Percentiles rank a stretch among this genome's conserved stretches.
Evolutionary conservation across 2,329 filamentous ascomycete species (phyloP).

Genomic region (Arthrobotrys entomopaga): DNA sequence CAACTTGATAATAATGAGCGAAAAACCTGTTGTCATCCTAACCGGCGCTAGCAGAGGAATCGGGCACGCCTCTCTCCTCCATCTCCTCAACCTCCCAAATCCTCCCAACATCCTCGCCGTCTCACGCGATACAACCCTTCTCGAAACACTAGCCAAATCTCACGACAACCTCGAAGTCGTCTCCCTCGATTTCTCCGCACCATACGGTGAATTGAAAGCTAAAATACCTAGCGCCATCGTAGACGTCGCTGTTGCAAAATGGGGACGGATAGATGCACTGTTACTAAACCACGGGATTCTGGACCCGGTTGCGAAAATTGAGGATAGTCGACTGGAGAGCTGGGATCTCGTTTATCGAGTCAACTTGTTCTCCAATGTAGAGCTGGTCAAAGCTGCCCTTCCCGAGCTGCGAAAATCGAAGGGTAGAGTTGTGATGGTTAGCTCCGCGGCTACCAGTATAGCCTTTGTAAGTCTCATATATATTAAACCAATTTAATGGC

Average conservation of each 20-base stretch:
- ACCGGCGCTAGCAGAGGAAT: slow-evolving; percentile 75
- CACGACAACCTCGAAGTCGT: slow-evolving; percentile 68
- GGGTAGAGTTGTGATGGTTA: slow-evolving; percentile 80
- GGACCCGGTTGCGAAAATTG: slow-evolving; percentile 76
- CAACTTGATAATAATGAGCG: slow-evolving; percentile 23
- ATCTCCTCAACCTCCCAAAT: slow-evolving; percentile 67
- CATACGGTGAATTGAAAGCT: slow-evolving; percentile 59
- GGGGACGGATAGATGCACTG: slow-evolving; percentile 79
- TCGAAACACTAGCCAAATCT: slow-evolving; percentile 68
- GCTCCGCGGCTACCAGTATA: slow-evolving; percentile 77
- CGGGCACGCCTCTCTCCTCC: slow-evolving; percentile 70
- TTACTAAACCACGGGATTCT: slow-evolving; percentile 89
- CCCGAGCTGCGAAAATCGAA: slow-evolving; percentile 74
- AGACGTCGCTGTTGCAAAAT: slow-evolving; percentile 72
- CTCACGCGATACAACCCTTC: slow-evolving; percentile 68
- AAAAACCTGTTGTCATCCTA: slow-evolving; percentile 65
- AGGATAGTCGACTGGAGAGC: slow-evolving; percentile 73
- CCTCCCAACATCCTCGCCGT: slow-evolving; percentile 69
- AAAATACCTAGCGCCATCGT: slow-evolving; percentile 67
- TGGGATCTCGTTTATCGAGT: slow-evolving; percentile 82
- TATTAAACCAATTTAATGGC: too few species aligned
- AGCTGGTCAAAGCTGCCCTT: slow-evolving; percentile 80
- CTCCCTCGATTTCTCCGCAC: slow-evolving; percentile 68
- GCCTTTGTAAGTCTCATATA: slow-evolving; percentile 67
- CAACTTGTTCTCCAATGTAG: slow-evolving; percentile 86